Base-by-base conservation (phyloP, 805 yeast genomes). In the Spathaspora arborariae region DNA sequence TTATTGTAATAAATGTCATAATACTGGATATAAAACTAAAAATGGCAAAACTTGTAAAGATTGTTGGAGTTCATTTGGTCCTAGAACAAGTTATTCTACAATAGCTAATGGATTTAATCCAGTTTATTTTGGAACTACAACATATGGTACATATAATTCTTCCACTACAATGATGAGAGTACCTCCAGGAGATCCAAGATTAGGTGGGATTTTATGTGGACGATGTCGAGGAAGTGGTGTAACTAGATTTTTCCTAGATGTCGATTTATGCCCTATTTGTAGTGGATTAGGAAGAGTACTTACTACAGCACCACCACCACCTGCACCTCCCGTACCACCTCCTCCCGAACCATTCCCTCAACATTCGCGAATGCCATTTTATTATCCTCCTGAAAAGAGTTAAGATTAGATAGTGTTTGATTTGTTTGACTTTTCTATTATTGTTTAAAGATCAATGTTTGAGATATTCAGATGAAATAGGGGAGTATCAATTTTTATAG, bases 161-260 rank as follows among this genome's bases (percentile, higher is more conserved):
- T 1, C 48, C 42, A 22, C 35, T 7, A 13, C 16, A 3, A 16
- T 15, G 35, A 41, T 41, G 33, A 64, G 78, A 13, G 84, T 86
- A 1, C 59, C 57, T 18, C 94, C 96, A 0, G 96, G 96, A 2
- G 96, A 88, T 56, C 92, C 94, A 2, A 52, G 75, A 11, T 78
- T 51, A 21, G 96, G 96, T 1, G 96, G 96, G 0, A 61, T 72
- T 0, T 53, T 83, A 2, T 88, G 96, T 65, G 88, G 88, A 0
- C 68, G 80, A 43, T 88, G 95, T 56, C 58, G 84, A 46, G 94
- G 94, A 1, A 50, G 75, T 1, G 94, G 95, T 1, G 54, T 72
- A 45, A 70, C 75, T 1, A 64, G 67, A 21, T 67, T 86, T 26
- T 56, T 85, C 8, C 35, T 51, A 15, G 88, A 83, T 56, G 75